These are phyloP conservation scores for Gamarada debralockiae DNA, from an alignment of 495 filamentous ascomycete species.

Conservation along the genomic window DNA sequence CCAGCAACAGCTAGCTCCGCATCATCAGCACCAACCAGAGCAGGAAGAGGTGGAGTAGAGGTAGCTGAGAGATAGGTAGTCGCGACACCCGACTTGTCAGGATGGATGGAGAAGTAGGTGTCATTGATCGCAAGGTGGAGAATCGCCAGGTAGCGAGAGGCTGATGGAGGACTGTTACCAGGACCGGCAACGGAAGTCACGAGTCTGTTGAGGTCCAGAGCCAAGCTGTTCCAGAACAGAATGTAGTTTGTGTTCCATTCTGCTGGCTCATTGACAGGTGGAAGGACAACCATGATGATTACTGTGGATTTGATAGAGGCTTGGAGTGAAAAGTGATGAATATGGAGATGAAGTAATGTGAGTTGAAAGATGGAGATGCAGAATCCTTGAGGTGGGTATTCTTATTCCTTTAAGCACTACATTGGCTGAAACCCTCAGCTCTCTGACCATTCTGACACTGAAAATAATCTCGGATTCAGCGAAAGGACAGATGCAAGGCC, in stretches of 20 bases:
- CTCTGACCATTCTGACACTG: neutral
- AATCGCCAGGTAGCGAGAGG: constrained; percentile 27
- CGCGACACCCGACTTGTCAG: constrained; percentile 10
- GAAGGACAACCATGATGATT: constrained; percentile 16
- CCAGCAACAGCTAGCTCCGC: constrained; percentile 28
- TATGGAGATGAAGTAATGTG: neutral
- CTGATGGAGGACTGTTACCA: constrained; percentile 21
- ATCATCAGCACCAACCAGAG: constrained; percentile 19
- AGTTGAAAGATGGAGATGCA: neutral
- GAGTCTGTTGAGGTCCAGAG: constrained; percentile 28
- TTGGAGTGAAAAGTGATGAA: neutral
- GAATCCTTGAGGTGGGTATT: neutral
- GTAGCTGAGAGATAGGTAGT: constrained; percentile 21
- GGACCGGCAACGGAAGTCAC: constrained; percentile 22
- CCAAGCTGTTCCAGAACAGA: constrained; percentile 30
- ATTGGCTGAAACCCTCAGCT: neutral
- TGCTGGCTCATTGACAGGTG: constrained; percentile 20
- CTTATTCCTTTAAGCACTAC: neutral
- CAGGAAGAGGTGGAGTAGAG: constrained; percentile 7
- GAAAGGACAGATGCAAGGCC: neutral
- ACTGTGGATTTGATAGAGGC: constrained; percentile 1
- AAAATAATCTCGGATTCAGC: neutral
- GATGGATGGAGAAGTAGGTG: constrained; percentile 30
- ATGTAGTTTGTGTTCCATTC: constrained; percentile 29
- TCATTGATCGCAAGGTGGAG: constrained; percentile 32